Evolutionary conservation across 1,284 basidiomycete genomes (phyloP).

Genomic region (Peniophora sp.): DNA sequence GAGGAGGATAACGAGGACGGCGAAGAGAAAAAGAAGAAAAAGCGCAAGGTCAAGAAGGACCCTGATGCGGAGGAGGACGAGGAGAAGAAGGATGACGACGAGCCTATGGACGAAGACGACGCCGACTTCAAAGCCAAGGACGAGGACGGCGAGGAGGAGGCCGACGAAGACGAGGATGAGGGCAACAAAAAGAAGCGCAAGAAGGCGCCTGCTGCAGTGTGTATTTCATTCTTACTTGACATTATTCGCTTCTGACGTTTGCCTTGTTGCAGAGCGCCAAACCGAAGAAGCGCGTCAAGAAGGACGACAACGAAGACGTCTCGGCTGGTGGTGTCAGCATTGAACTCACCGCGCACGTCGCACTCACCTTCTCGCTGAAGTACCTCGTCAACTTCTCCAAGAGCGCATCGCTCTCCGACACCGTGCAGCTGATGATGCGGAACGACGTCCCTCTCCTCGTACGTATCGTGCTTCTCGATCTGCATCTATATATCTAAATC

Average conservation of each 20-base stretch:
- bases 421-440: conserved; percentile 80
- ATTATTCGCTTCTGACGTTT: neutral
- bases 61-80: conserved; percentile 30
- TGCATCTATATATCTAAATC: neutral
- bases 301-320: conserved; percentile 30
- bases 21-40: conserved; percentile 31
- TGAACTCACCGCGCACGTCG: conserved; percentile 87
- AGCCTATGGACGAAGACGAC: conserved; percentile 29
- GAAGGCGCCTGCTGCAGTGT: conserved; percentile 49
- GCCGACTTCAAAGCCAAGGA: conserved; percentile 34
- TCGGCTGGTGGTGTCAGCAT: conserved; percentile 59
- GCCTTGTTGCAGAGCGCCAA: conserved; percentile 33
- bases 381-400: conserved; percentile 98
- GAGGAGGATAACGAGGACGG: conserved; percentile 33
- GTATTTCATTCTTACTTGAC: conserved; percentile 8
- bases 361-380: conserved; percentile 93
- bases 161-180: conserved; percentile 39
- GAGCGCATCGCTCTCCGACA: conserved; percentile 70
- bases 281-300: conserved; percentile 42
- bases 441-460: conserved; percentile 89
- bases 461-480: conserved; percentile 17
- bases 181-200: conserved; percentile 50
- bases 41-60: conserved; percentile 39
- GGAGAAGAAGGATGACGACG: conserved; percentile 31
- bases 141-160: conserved; percentile 41